Evolutionary conservation across 2,329 filamentous ascomycete genomes (phyloP), one percentile per base, ranked within the genome.

Genomic region (Aspergillus sp.): DNA sequence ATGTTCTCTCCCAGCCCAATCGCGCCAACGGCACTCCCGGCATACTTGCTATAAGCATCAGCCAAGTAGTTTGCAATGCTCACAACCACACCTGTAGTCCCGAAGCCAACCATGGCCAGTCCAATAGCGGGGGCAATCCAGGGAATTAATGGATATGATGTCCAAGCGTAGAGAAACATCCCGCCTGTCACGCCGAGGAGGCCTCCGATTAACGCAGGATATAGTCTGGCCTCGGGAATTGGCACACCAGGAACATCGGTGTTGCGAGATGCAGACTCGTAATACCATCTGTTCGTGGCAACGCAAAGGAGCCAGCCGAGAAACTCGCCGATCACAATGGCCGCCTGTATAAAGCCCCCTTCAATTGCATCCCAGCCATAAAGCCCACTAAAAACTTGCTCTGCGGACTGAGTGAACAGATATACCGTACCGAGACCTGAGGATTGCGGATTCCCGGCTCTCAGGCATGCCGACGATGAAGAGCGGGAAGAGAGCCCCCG

Each of bases 21-120:
- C 3, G 79, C 79, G 2, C 76, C 77, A 1, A 81, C 70, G 1
- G 79, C 77, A 16, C 78, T 81, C 0, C 75, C 80, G 4, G 81
- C 80, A 59, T 80, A 81, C 26, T 78, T 73, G 26, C 77, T 75
- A 61, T 82, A 83, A 0, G 80, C 76, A 63, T 82, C 79, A 4
- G 76, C 74, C 11, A 80, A 69, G 54, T 81, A 81, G 68, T 82
- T 81, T 0, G 78, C 74, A 18, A 81, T 72, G 54, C 78, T 73
- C 11, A 81, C 80, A 24, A 73, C 69, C 0, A 73, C 73, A 4
- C 78, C 32, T 9, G 32, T 36, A 2, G 32, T 78, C n/a, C 71
- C 75, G 9, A 74, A 65, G 0, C 79, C 78, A 3, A 77, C 74
- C 61, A 77, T 71, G 3, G 69, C 73, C 2, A 77, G 61, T 6